phyloP scores from a whole-genome alignment of 73 alveolate genomes.

The Paramecium biaurelia region DNA sequence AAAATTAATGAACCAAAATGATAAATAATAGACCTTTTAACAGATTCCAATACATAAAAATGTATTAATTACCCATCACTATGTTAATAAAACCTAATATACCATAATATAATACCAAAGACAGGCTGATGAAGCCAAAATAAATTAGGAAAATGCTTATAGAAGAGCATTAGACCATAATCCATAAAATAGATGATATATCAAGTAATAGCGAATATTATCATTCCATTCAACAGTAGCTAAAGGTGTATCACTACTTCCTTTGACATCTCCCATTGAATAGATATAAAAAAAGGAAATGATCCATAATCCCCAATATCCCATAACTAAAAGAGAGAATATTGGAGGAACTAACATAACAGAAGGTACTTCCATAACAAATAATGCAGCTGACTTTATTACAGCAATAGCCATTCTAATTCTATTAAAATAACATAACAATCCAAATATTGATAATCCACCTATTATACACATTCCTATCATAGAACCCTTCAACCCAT shows the following conservation, averaged over 20 bases:
- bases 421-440: constrained; percentile 88
- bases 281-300: constrained; percentile 82
- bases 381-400: constrained; percentile 89
- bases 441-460: constrained; percentile 69
- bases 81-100: constrained; percentile 12
- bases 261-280: constrained; percentile 89
- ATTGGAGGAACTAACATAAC: constrained; percentile 91
- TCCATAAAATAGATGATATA: constrained; percentile 79
- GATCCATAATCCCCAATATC: constrained; percentile 88
- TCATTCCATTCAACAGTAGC: constrained; percentile 93
- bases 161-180: constrained; percentile 48
- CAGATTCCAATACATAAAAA: constrained; percentile 39
- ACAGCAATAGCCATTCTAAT: constrained; percentile 93
- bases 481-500: constrained; percentile 1
- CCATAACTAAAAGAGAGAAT: constrained; percentile 72
- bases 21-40: constrained; percentile 72
- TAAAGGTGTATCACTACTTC: constrained; percentile 68
- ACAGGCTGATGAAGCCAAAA: constrained; percentile 49
- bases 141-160: not conserved
- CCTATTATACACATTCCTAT: constrained; percentile 64
- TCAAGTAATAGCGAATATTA: constrained; percentile 40
- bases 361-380: constrained; percentile 74
- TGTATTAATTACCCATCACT: constrained; percentile 38
- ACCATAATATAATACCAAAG: constrained; percentile 4
- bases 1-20: constrained; percentile 85